A percentile compares a stretch with the other conserved stretches of the same genome.
phyloP scores from a whole-genome alignment of 345 rosid genomes.

The Cardamine resedifolia region DNA sequence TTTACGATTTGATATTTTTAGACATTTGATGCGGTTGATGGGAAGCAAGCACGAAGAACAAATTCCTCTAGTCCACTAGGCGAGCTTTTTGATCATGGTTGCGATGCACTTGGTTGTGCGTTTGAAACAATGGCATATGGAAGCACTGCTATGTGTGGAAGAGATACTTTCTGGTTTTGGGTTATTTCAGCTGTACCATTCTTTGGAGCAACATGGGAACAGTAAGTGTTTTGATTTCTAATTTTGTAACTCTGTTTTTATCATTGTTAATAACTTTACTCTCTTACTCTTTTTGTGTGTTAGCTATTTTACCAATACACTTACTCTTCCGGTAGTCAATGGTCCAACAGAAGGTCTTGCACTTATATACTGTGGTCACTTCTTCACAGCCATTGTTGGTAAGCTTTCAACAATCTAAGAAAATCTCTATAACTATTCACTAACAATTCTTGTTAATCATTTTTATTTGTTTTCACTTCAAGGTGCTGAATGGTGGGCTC shows the following conservation, averaged over 20 bases:
- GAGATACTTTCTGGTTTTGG: slow-evolving; percentile 94
- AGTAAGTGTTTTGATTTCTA: slow-evolving; percentile 50
- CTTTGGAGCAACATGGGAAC: slow-evolving; percentile 95
- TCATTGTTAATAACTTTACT: slow-evolving; percentile 13
- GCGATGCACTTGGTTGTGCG: slow-evolving; percentile 99
- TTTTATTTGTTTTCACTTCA: slow-evolving; percentile 11
- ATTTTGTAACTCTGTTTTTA: background rate
- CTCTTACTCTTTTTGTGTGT: slow-evolving; percentile 8
- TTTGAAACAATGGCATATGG: slow-evolving; percentile 86
- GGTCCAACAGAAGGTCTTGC: slow-evolving; percentile 99
- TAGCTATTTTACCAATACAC: slow-evolving; percentile 93
- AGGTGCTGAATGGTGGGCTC: slow-evolving; percentile 99
- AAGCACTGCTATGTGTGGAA: slow-evolving; percentile 95
- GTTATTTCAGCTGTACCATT: slow-evolving; percentile 92
- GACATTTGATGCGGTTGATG: slow-evolving; percentile 99
- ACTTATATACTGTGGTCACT: slow-evolving; percentile 70
- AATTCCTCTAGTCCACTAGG: slow-evolving; percentile 88
- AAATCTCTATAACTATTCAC: background rate
- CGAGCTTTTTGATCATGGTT: slow-evolving; percentile 98
- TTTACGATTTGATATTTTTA: slow-evolving; percentile 29
- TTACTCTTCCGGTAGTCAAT: slow-evolving; percentile 86
- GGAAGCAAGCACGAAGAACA: slow-evolving; percentile 96
- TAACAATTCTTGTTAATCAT: background rate
- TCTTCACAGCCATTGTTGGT: slow-evolving; percentile 90
- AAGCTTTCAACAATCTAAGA: slow-evolving; percentile 36